These are phyloP conservation scores for Vaccinium myrtillus DNA, from an alignment of 148 eudicot genomes.

Conservation along the genomic window DNA sequence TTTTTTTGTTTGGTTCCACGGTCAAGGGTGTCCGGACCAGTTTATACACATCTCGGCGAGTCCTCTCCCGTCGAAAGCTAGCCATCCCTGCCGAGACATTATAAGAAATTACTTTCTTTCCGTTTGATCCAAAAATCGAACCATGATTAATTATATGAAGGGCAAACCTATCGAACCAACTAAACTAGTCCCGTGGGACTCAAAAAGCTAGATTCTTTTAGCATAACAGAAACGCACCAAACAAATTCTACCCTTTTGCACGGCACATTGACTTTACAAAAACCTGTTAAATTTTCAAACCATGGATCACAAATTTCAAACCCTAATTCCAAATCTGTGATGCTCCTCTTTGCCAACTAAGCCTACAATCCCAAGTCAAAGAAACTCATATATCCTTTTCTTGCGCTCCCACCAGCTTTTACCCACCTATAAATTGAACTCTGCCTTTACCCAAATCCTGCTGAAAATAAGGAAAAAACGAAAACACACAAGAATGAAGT, in stretches of 20 bases:
- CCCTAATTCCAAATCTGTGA: not conserved
- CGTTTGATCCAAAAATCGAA: no score
- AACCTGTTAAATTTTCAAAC: conserved; percentile 2
- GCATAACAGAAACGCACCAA: not conserved
- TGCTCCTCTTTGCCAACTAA: not conserved
- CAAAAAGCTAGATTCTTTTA: not conserved
- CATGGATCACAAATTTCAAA: not conserved
- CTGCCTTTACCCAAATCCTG: not conserved
- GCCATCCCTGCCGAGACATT: no score
- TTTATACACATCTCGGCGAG: no score
- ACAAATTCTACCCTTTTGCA: not conserved
- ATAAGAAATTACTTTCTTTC: no score
- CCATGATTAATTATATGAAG: no score
- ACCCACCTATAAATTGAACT: not conserved
- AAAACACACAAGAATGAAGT: not conserved
- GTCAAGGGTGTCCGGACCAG: no score
- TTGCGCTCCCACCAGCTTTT: not conserved
- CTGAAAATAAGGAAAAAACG: not conserved
- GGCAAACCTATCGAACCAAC: no score
- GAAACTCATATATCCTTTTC: not conserved
- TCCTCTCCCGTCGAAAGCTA: no score
- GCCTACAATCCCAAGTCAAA: conserved; percentile 15
- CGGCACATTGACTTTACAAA: not conserved
- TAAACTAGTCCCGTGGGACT: no score
- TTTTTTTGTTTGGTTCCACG: no score